Evolutionary conservation across 176 grass and related monocot species (phyloP).

Genomic region (Aechmea fasciata): DNA sequence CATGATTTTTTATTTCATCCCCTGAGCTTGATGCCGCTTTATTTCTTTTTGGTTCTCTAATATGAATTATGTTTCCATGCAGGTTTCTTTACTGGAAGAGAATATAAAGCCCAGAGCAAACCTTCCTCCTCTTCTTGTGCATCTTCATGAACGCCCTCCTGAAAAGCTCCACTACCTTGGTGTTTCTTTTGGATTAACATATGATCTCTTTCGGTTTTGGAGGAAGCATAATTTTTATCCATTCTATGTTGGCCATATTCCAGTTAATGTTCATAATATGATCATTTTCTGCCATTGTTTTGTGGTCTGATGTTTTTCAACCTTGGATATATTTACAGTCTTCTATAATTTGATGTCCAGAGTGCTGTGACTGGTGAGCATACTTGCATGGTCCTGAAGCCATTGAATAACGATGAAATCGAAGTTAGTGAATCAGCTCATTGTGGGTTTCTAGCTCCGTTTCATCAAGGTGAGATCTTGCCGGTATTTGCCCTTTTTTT

Average conservation of each 20-base stretch:
- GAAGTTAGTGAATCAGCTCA: slow-evolving; percentile 40
- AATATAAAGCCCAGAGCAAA: slow-evolving; percentile 67
- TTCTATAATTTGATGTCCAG: slow-evolving; percentile 30
- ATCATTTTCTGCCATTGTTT: slow-evolving; percentile 9
- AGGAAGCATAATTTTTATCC: slow-evolving; percentile 77
- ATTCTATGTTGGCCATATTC: slow-evolving; percentile 87
- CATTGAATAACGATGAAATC: slow-evolving; percentile 66
- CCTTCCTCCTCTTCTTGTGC: slow-evolving; percentile 77
- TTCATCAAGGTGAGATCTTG: slow-evolving; percentile 56
- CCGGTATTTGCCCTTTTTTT: neutral
- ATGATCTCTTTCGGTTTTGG: slow-evolving; percentile 90
- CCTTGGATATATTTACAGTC: slow-evolving; percentile 11
- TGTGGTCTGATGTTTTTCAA: slow-evolving; percentile 4
- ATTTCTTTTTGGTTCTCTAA: neutral
- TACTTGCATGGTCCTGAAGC: slow-evolving; percentile 87
- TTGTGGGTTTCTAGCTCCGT: slow-evolving; percentile 73
- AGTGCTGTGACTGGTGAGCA: slow-evolving; percentile 96
- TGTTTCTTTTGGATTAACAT: slow-evolving; percentile 89
- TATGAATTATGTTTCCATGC: slow-evolving; percentile 20
- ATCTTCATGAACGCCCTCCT: slow-evolving; percentile 41
- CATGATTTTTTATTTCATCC: no score
- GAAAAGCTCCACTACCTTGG: slow-evolving; percentile 91
- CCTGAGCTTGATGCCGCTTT: neutral
- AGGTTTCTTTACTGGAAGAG: slow-evolving; percentile 88
- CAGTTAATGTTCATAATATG: slow-evolving; percentile 30